Base-by-base conservation (phyloP, 23 red algal genomes). In the Rhodosorus marinus region DNA sequence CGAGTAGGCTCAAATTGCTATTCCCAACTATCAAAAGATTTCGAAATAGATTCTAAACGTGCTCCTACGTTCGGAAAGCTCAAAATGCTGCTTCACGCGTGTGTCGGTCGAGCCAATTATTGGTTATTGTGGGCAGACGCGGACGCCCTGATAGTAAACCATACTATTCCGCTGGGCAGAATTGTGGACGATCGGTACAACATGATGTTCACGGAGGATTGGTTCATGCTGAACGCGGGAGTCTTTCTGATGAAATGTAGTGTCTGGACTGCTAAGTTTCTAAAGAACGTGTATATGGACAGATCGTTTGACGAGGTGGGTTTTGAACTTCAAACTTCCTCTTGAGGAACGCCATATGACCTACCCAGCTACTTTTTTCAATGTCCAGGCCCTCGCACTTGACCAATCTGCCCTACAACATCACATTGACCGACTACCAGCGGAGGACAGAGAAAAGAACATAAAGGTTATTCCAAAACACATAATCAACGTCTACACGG, bases 101-200 rank as follows among this genome's bases (percentile, higher is more conserved):
- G 81, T 51, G 28, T 75, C 6, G 69, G 69, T 0, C 50, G 81
- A 23, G 56, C 38, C 14, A 59, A 88, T 20, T 59, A 59, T 11
- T 88, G 81, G 81, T 47, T 88, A 33, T 52, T 88, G 34, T 88
- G 81, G 81, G 55, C 34, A 26, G 81, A 88, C 62, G 81, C 81
- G 28, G 81, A 88, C 60, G 81, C 81, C 11, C 54, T 88, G 62
- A 69, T 88, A 7, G 22, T 88, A 8, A 88, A 88, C 31, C 81
- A 88, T 28, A 54, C 57, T n/a, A 29, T 69, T 21, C 60, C 70
- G 28, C 28, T 88, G 7, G 81, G 78, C 52, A 62, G 57, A 15
- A 45, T 88, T 22, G 78, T 88, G 36, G 81, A 88, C 49, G 70
- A 88, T 51, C 62, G 29, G 3, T 72, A 72, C 9, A 72, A 88